Evolutionary conservation across 2,329 filamentous ascomycete genomes (phyloP).

Genomic region (Pseudocercospora eumusae): DNA sequence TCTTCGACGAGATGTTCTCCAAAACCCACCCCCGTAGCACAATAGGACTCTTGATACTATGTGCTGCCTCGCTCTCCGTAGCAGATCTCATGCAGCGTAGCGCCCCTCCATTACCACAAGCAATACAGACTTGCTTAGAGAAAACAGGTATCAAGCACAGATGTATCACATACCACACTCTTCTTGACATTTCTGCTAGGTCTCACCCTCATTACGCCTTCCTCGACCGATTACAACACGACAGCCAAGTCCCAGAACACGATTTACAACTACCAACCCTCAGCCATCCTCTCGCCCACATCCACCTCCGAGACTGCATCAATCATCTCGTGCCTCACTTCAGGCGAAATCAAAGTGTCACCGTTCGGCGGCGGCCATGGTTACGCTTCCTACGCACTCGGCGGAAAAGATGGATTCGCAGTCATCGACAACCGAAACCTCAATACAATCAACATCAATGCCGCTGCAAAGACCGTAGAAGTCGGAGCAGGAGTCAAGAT

Average conservation of each 20-base stretch:
- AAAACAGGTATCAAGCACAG: neutral
- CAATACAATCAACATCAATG: constrained; percentile 15
- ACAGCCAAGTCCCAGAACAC: constrained; percentile 24
- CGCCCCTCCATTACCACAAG: neutral
- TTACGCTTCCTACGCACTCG: constrained; percentile 26
- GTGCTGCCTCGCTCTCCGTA: neutral
- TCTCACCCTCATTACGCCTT: neutral
- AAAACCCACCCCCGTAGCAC: neutral
- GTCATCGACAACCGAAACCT: constrained; percentile 19
- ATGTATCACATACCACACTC: no score
- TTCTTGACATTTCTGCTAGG: neutral
- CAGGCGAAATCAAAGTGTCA: constrained; percentile 16
- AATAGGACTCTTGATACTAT: neutral
- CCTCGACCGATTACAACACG: constrained; percentile 5
- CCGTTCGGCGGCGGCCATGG: constrained; percentile 27
- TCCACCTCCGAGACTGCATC: constrained; percentile 18
- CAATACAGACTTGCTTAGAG: neutral
- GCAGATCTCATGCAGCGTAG: neutral
- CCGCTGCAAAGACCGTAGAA: constrained; percentile 12
- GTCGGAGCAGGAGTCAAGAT: constrained; percentile 18
- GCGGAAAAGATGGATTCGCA: constrained; percentile 25
- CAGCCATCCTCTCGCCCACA: constrained; percentile 18
- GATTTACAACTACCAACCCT: constrained; percentile 24
- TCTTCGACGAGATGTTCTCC: neutral
- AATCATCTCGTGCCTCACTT: constrained; percentile 17